Conservation (phyloP, 2,329 filamentous ascomycete genomes). For the Mycosphaerella arachidis region DNA sequence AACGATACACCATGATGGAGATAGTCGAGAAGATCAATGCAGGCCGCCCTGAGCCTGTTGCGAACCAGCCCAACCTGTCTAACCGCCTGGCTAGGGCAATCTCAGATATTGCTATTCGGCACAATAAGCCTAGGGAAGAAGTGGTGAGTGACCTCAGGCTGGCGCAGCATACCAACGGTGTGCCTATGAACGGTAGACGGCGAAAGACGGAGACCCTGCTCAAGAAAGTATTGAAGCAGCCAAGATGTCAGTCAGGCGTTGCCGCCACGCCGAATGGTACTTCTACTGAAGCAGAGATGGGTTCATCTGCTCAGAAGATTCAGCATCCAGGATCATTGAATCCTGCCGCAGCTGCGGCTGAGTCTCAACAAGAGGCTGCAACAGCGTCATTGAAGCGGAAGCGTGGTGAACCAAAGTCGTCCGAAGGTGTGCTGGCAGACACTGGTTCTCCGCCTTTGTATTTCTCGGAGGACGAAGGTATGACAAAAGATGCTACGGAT, state of each 20-base stretch:
- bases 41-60: not conserved
- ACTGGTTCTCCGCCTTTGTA: not conserved
- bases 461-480: not conserved
- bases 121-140: not conserved
- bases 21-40: not conserved
- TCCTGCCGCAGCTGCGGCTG: not conserved
- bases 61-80: not conserved
- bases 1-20: not conserved
- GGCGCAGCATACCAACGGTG: not conserved
- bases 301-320: not conserved
- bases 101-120: not conserved
- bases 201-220: not conserved
- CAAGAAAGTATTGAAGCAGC: not conserved
- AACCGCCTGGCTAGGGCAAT: conserved; percentile 2
- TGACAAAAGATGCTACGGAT: not conserved
- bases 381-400: not conserved
- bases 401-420: not conserved
- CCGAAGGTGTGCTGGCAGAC: not conserved
- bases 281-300: not conserved
- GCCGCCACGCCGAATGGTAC: not conserved
- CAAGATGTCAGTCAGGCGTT: not conserved
- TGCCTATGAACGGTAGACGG: conserved; percentile 1
- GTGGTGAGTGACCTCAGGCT: not conserved
- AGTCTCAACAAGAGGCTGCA: not conserved
- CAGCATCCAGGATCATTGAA: not conserved